Evolutionary conservation across 2,329 filamentous ascomycete species (phyloP).

Genomic region (Cordyceps javanica): DNA sequence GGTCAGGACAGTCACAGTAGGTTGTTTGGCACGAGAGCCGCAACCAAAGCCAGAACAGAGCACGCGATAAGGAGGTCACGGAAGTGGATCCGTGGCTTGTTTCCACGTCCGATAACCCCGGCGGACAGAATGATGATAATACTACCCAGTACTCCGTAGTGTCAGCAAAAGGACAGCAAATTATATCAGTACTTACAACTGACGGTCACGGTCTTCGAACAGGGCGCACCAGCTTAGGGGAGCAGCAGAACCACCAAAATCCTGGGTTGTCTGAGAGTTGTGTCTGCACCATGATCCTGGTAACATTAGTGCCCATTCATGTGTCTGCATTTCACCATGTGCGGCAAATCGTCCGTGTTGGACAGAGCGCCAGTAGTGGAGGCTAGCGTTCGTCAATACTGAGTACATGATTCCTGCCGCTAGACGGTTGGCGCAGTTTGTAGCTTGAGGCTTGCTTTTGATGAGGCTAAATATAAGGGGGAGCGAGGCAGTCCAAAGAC

Average conservation of each 20-base stretch:
- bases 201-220: neutral
- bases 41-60: neutral
- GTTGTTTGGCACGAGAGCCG: constrained; percentile 4
- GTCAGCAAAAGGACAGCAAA: neutral
- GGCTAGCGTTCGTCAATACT: neutral
- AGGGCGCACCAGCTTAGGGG: neutral
- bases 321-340: constrained; percentile 4
- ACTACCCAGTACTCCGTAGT: too few species aligned
- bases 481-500: too few species aligned
- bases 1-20: neutral
- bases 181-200: neutral
- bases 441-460: neutral
- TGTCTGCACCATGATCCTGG: constrained; percentile 3
- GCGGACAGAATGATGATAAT: neutral
- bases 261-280: neutral
- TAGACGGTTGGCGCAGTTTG: neutral
- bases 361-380: neutral
- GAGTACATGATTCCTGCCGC: neutral
- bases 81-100: constrained; percentile 5
- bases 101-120: neutral
- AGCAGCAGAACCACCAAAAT: neutral
- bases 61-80: constrained; percentile 4
- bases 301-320: neutral
- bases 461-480: too few species aligned
- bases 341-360: neutral